Base-by-base conservation (phyloP, 805 yeast genomes). In the Metschnikowia proteae region DNA sequence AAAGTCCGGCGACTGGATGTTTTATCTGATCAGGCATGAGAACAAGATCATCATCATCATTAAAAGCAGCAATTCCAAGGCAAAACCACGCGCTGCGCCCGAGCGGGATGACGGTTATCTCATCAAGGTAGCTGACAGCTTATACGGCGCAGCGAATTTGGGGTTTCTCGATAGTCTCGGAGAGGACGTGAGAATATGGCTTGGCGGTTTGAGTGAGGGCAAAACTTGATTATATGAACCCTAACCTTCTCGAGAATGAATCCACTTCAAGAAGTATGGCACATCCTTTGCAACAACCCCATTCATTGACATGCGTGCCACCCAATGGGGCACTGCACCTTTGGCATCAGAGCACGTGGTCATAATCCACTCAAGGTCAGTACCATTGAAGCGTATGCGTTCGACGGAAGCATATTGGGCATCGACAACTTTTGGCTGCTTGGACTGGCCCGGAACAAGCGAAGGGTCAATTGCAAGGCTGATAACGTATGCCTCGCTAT, bases 101-200 rank as follows among this genome's bases (percentile, higher is more conserved):
- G 50, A 52, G 29, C 38, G 54, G 39, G 51, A 56, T 43, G 41
- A 45, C 41, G 42, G 48, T 11, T 45, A 53, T 25, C 41, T 59
- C 6, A 39, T 49, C 38, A 50, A 51, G 25, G 51, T 58, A 4
- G 57, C 62, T 1, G 63, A 60, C 33, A 61, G 62, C n/a, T 62
- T 64, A 6, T 55, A 56, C n/a, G 68, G 62, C 11, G 64, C 64
- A 46, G 63, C 67, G 8, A 56, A 63, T 27, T 58, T 70, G 9
- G 74, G 74, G 28, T 69, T 73, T 47, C 50, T 73, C 17, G 76
- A 71, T 13, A 73, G 64, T 51, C 56, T 73, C 31, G 75, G 76
- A 1, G 74, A 69, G 25, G 76, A 73, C 52, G 74, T 73, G 9
- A 67, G 64, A 53, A 50, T 57, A 5, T 73, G 77, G 77, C 62